phyloP scores from a whole-genome alignment of 2,329 filamentous ascomycete species.

The Botrytis byssoidea region DNA sequence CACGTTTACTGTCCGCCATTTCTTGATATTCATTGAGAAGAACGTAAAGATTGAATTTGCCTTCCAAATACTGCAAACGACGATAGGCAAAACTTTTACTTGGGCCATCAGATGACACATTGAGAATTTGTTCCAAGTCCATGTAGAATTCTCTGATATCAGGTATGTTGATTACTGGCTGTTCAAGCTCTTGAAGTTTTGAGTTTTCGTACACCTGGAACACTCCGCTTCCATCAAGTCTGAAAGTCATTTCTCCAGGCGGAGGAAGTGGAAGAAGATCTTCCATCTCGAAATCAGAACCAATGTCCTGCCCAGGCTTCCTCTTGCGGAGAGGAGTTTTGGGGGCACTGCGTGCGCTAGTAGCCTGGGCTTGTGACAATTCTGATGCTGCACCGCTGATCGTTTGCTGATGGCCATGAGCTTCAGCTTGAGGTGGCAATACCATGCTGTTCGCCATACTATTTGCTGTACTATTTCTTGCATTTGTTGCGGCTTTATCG shows the following conservation, averaged over 20 bases:
- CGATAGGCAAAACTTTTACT: conserved; percentile 97
- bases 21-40: conserved; percentile 97
- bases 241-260: conserved; percentile 67
- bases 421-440: conserved; percentile 36
- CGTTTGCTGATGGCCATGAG: conserved; percentile 25
- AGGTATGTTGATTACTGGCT: conserved; percentile 79
- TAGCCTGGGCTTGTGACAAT: conserved; percentile 31
- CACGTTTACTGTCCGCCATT: conserved; percentile 95
- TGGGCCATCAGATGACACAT: conserved; percentile 90
- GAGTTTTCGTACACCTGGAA: conserved; percentile 86
- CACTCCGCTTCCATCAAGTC: conserved; percentile 78
- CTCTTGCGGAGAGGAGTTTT: conserved; percentile 59
- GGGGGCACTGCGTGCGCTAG: conserved; percentile 41
- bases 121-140: conserved; percentile 82
- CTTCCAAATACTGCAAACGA: conserved; percentile 90
- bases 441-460: conserved; percentile 43
- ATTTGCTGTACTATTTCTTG: conserved; percentile 48
- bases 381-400: conserved; percentile 1
- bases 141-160: conserved; percentile 94
- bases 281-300: conserved; percentile 84
- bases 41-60: conserved; percentile 92
- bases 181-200: conserved; percentile 58
- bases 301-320: conserved; percentile 87
- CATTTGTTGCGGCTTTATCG: conserved; percentile 37
- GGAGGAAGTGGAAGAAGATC: conserved; percentile 74